These are phyloP conservation scores for Suillus occidentalis DNA, from an alignment of 768 basidiomycete species.

Conservation along the genomic window DNA sequence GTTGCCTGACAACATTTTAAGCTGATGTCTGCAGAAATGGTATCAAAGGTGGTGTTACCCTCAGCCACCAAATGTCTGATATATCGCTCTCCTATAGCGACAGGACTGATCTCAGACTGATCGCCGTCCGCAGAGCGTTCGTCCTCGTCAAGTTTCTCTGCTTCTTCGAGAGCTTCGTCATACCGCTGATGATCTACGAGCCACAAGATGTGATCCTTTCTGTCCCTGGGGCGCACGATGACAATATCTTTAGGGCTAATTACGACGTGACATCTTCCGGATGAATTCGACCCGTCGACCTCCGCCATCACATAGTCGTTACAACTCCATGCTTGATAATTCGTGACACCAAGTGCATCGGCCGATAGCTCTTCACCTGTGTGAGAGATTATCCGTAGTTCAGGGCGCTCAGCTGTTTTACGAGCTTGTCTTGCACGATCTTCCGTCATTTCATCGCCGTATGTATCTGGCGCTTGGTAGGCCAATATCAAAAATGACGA, in stretches of 20 bases:
- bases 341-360: conserved; percentile 77
- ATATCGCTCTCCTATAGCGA: conserved; percentile 81
- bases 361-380: conserved; percentile 85
- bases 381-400: conserved; percentile 87
- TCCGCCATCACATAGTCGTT: conserved; percentile 85
- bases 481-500: conserved; percentile 86
- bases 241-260: conserved; percentile 86
- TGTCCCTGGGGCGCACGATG: conserved; percentile 83
- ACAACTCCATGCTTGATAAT: conserved; percentile 84
- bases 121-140: conserved; percentile 31
- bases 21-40: background rate
- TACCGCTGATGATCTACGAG: conserved; percentile 82
- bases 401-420: conserved; percentile 87
- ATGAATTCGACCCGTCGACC: conserved; percentile 27
- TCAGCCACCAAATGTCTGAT: conserved; percentile 82
- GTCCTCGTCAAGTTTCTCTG: conserved; percentile 58
- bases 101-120: conserved; percentile 48
- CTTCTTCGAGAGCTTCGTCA: conserved; percentile 84
- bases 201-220: conserved; percentile 90
- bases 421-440: conserved; percentile 76
- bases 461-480: conserved; percentile 79
- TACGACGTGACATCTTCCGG: conserved; percentile 70
- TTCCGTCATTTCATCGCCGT: conserved; percentile 61
- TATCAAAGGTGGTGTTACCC: conserved; percentile 45
- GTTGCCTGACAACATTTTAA: conserved; percentile 39